These are phyloP conservation scores for Plasmodium gallinaceum DNA, from an alignment of 169 alveolate species.

Conservation along the genomic window DNA sequence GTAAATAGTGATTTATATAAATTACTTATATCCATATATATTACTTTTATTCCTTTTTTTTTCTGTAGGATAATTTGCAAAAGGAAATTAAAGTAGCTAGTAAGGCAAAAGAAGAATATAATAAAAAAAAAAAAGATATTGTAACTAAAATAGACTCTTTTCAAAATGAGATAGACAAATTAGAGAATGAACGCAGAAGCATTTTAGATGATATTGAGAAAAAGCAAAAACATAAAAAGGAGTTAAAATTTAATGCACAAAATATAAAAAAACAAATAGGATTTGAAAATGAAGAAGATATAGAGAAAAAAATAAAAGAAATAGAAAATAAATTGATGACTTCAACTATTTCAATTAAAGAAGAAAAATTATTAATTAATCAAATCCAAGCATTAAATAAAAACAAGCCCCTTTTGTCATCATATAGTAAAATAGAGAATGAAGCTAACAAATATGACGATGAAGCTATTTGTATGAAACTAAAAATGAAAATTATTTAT, in stretches of 20 bases:
- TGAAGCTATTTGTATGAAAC: constrained; percentile 38
- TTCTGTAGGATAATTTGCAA: constrained; percentile 79
- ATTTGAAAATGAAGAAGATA: constrained; percentile 82
- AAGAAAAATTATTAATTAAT: constrained; percentile 84
- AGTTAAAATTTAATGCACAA: constrained; percentile 78
- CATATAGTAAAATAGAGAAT: constrained; percentile 79
- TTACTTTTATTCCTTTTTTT: constrained; percentile 63
- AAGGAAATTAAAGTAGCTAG: constrained; percentile 81
- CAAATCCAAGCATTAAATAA: constrained; percentile 83
- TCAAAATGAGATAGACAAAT: constrained; percentile 80
- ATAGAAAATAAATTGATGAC: constrained; percentile 85
- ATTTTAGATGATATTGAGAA: constrained; percentile 81
- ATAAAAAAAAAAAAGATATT: constrained; percentile 79
- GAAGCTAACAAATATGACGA: constrained; percentile 79
- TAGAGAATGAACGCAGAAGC: constrained; percentile 81
- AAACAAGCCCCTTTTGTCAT: constrained; percentile 80
- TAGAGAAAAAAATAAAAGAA: constrained; percentile 81
- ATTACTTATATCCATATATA: not conserved
- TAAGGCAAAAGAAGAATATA: constrained; percentile 79
- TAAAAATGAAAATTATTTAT: not conserved
- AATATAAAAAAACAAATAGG: constrained; percentile 83
- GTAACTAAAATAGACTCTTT: constrained; percentile 80
- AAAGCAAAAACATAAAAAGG: constrained; percentile 82
- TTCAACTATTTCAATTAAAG: constrained; percentile 84
- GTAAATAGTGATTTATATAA: not conserved